Base-by-base conservation (phyloP, 257 asterid genomes). In the Euphrasia confusa region DNA sequence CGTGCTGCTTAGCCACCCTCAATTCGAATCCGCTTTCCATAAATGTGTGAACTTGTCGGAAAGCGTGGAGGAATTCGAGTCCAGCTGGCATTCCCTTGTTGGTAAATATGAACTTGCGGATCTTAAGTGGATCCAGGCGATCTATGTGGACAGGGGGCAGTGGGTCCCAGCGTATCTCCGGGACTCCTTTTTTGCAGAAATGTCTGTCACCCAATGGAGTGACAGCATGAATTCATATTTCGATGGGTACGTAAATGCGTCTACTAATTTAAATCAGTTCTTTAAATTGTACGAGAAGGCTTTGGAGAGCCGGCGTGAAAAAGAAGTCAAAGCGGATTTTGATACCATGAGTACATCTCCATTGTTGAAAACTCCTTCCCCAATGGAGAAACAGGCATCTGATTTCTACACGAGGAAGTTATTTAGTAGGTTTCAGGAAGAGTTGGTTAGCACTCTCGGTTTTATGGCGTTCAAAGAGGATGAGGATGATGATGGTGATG, bases 351-450 rank as follows among this genome's bases (percentile, higher is more conserved):
- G 87, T 64, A 70, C 88, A 17, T 54, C 80, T 40, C 84, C 95
- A 9, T 75, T 68, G 72, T 74, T 93, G 74, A 89, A 71, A 71
- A 93, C 99, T 62, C 97, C 99, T 53, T 93, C 99, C 54, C 99
- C 99, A 9, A 93, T 85, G 97, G 99, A 93, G 86, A 93, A 87
- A 79, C 99, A 93, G 69, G 99, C 91, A 58, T 89, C 99, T 8
- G 95, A 82, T 58, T 83, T 35, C 10, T 35, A 35, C 40, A 35
- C 40, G 10, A 35, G 40, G 40, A 35, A 35, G 40, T 5, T 35
- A 35, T 35, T 35, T 35, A 7, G 40, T 35, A 35, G 40, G 40
- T 35, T 5, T 35, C 40, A 35, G 40, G 40, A 35, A 10, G 40
- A 35, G 40, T 35, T 35, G 1, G 40, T 35, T 35, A 35, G 10